Base-by-base conservation (phyloP, 345 rosid genomes). In the Arabis alpina region DNA sequence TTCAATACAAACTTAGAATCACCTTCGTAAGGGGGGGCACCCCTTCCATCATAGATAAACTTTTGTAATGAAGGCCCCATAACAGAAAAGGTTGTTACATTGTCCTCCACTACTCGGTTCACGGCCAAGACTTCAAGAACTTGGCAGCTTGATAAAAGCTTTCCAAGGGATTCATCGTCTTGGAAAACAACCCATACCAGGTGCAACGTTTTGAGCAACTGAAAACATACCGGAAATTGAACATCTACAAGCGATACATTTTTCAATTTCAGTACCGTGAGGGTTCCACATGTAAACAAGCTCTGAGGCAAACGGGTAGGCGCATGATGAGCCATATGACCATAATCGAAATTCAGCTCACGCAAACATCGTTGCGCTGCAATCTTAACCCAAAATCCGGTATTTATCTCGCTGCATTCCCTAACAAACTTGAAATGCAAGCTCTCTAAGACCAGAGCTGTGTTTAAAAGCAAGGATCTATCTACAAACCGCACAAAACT, bases 231-330 rank as follows among this genome's bases (percentile, higher is more conserved):
- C 10, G 57, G 44, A 32, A 48, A 19, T 12, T 1, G 8, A 25
- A 65, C 70, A 65, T 65, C 70, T 50, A 8, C 25, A 39, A 50
- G 39, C n/a, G 59, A 36, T 14, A 50, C 59, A 51, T 51, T 0
- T 23, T 1, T 9, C 39, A 65, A 59, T 65, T 51, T 51, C 8
- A 51, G 59, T 3, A 24, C 70, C 40, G 39, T 49, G 40, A 65
- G 70, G 11, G 70, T 52, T 25, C 59, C 59, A 5, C 70, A 65
- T 0, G 70, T 51, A 41, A 39, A 65, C 68, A 52, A 68, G 24
- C 72, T 67, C 72, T 30, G 62, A 32, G 73, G 65, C 14, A 68
- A 19, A 19, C 23, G 23, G 23, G 23, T 19, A 19, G 23, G 23
- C 23, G 23, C 23, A 19, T 19, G 23, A 19, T 19, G 23, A 68